These are phyloP conservation scores for Leptomonas pyrrhocoris DNA, from an alignment of 208 protist species.

Conservation along the genomic window DNA sequence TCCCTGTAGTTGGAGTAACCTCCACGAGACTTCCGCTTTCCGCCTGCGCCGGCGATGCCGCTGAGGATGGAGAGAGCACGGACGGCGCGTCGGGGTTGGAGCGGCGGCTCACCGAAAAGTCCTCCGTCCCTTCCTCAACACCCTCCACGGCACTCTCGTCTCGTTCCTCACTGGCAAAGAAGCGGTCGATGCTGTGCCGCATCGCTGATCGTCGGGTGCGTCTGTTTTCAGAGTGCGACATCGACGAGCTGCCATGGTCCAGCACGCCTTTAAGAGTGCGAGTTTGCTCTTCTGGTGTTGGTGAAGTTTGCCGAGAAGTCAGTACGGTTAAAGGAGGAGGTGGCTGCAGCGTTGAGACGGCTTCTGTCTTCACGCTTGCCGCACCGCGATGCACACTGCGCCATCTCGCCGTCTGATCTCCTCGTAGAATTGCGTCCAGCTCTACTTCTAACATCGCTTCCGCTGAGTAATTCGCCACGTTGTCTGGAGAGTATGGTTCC, in stretches of 20 bases:
- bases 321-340: not conserved
- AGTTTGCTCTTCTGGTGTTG: not conserved
- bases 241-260: not conserved
- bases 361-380: no score
- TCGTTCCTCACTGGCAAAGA: slow-evolving; percentile 14
- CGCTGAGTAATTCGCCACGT: not conserved
- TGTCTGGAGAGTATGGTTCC: not conserved
- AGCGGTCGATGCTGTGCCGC: slow-evolving; percentile 32
- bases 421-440: slow-evolving; percentile 23
- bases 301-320: not conserved
- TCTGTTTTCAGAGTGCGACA: not conserved
- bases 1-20: no score
- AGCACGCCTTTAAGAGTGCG: not conserved
- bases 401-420: not conserved
- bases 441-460: slow-evolving; percentile 18
- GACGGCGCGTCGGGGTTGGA: not conserved
- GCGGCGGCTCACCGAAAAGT: not conserved
- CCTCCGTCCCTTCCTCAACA: not conserved
- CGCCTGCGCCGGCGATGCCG: no score
- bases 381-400: not conserved
- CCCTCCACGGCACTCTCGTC: not conserved
- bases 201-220: slow-evolving; percentile 1
- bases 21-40: no score
- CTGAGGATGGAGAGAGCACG: not conserved
- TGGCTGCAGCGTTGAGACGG: not conserved